phyloP scores from a whole-genome alignment of 225 moss, liverwort and hornwort species.

The Marchantia polymorpha region DNA sequence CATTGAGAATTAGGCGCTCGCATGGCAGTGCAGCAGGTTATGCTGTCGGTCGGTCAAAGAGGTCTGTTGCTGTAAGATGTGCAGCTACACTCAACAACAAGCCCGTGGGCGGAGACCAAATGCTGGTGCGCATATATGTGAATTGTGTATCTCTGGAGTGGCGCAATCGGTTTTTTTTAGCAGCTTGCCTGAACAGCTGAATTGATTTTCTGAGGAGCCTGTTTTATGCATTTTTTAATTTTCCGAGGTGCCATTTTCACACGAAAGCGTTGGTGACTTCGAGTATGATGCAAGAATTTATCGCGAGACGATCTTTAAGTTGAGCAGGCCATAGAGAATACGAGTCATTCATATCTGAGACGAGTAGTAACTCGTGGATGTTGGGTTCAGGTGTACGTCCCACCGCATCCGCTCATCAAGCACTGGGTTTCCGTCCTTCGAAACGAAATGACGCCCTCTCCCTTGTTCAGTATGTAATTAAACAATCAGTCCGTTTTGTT shows the following conservation, averaged over 20 bases:
- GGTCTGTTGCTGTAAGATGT: slow-evolving; percentile 23
- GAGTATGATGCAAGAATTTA: not conserved
- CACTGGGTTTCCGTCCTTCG: slow-evolving; percentile 87
- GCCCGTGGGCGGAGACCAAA: slow-evolving; percentile 39
- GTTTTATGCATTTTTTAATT: no score
- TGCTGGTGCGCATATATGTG: slow-evolving; percentile 33
- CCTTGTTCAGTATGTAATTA: slow-evolving; percentile 68
- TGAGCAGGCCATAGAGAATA: not conserved
- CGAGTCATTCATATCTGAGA: not conserved
- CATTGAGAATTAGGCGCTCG: not conserved
- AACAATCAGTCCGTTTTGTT: not conserved
- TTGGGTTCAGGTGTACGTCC: slow-evolving; percentile 63
- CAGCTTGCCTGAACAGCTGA: not conserved
- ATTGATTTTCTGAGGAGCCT: no score
- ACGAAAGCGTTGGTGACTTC: not conserved
- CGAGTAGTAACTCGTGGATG: not conserved
- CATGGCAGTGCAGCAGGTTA: not conserved
- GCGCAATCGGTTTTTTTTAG: not conserved
- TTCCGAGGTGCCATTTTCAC: not conserved
- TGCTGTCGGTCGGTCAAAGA: not conserved
- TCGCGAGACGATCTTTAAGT: not conserved
- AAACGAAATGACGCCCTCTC: slow-evolving; percentile 77
- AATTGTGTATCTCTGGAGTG: not conserved
- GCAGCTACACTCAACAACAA: slow-evolving; percentile 40
- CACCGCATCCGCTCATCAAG: slow-evolving; percentile 90